Base-by-base conservation (phyloP, 139 green algal genomes). In the Coccomyxa sp. region DNA sequence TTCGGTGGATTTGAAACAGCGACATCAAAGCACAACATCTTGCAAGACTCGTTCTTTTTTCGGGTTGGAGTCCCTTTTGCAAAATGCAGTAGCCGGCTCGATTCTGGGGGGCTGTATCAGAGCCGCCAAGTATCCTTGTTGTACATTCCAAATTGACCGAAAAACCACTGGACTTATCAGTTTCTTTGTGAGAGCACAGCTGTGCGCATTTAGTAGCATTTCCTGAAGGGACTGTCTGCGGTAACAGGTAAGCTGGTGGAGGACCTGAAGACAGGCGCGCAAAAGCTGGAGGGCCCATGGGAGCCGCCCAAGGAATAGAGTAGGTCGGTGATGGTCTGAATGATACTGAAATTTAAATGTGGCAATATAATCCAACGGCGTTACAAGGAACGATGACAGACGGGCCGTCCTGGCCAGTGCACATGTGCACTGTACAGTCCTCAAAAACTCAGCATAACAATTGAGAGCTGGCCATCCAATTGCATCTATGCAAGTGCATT, bases 241-340 rank as follows among this genome's bases (percentile, higher is more conserved):
- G 16, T 4, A 75, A 83, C 82, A 90, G 87, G 78, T 0, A 67
- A n/a, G 0, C 71, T 90, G 58, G 63, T 32, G 13, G 31, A 81
- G 63, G 80, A 81, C 13, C 79, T 91, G n/a, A 38, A 79, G 30
- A 13, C 45, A 13, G 88, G 74, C 38, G 81, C 45, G 13, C 27
- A 81, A 21, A 27, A 81, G 13, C 81, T 91, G n/a, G 27, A 84
- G 51, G 88, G 88, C 10, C 81, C 83, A 13, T 91, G 88, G 88
- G 75, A 67, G 28, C 81, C 75, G 27, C 85, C 85, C 10, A 89
- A 80, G 15, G 83, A 88, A 67, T 90, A 78, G 82, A 75, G 10
- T 74, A 74, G 23, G 23, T 27, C 66, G 9, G 66, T 74, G 21
- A 23, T 74, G 66, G 38, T 51, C 38, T 11, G 38, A 51, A 51